Evolutionary conservation across 768 basidiomycete genomes (phyloP), one percentile per base, ranked within the genome.

Genomic region (Lactifluus subvellereus): DNA sequence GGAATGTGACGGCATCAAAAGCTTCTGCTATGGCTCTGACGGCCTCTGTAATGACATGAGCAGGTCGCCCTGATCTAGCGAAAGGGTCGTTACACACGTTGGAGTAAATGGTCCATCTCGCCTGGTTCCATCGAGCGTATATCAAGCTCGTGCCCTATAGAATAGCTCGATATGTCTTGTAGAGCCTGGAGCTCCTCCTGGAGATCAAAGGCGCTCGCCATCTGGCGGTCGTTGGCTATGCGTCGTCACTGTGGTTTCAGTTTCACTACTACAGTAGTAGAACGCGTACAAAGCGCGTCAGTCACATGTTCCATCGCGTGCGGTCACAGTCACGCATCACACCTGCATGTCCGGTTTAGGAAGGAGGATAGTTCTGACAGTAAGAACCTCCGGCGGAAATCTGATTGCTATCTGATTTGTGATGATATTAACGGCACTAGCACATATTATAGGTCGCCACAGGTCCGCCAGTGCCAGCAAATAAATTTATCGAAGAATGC

Each of bases 11-110:
- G 7, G 82, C 75, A n/a, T 91, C 86, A 16, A 89, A 86, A 8
- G 84, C 83, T 54, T 86, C 81, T 3, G 91, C 88, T 52, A 94
- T 84, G n/a, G 84, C 79, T 66, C 87, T 87, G 57, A 99, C 89
- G 37, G 89, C 93, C 65, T 79, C 90, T 89, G 72, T 49, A 66
- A 69, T 61, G 14, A 54, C 7, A 40, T 45, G 68, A 57, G 32
- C 18, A 52, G 54, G 42, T 54, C 6, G 59, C 49, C 60, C 53
- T 42, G 48, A 22, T 35, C 7, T 20, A 40, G 59, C 40, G 37
- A 51, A 33, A 55, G 37, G 20, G 45, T 27, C 30, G 59, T 27
- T 9, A 60, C 79, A 37, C 20, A 84, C 86, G 82, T 77, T 88
- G 84, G 9, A 91, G 75, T 2, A 90, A 72, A 18, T 73, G 74